A percentile compares a stretch with the other conserved stretches of the same genome.
phyloP scores from a whole-genome alignment of 148 eudicot genomes.

The Polygonum aviculare region DNA sequence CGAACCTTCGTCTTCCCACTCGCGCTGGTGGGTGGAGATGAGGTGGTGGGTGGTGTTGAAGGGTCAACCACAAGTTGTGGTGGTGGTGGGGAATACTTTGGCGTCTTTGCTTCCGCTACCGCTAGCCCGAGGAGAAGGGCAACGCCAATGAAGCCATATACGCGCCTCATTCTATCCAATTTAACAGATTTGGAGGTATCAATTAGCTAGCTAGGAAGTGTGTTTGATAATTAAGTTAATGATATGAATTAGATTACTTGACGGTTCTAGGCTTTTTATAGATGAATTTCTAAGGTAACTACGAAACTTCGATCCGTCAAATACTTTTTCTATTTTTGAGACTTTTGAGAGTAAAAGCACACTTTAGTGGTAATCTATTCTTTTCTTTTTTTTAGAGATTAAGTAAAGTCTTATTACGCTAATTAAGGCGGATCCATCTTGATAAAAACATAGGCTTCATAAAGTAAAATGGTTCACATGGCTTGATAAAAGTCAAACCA shows the following conservation, averaged over 20 bases:
- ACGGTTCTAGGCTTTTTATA: neutral
- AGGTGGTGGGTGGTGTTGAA: constrained; percentile 6
- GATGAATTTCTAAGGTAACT: neutral
- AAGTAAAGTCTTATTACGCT: too few relatives aligned
- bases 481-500: too few relatives aligned
- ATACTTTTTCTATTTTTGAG: too few relatives aligned
- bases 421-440: too few relatives aligned
- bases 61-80: neutral
- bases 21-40: constrained; percentile 9
- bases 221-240: neutral
- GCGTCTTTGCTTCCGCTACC: neutral
- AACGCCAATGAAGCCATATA: neutral
- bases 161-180: neutral
- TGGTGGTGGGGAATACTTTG: neutral
- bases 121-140: neutral
- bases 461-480: too few relatives aligned
- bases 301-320: too few relatives aligned
- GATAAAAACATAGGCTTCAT: too few relatives aligned
- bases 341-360: too few relatives aligned
- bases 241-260: neutral
- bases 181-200: neutral
- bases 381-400: too few relatives aligned
- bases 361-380: too few relatives aligned
- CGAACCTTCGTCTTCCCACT: constrained; percentile 22
- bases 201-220: too few relatives aligned